Base-by-base conservation (phyloP, 169 alveolate species). In the Prorocentrum cordatum region DNA sequence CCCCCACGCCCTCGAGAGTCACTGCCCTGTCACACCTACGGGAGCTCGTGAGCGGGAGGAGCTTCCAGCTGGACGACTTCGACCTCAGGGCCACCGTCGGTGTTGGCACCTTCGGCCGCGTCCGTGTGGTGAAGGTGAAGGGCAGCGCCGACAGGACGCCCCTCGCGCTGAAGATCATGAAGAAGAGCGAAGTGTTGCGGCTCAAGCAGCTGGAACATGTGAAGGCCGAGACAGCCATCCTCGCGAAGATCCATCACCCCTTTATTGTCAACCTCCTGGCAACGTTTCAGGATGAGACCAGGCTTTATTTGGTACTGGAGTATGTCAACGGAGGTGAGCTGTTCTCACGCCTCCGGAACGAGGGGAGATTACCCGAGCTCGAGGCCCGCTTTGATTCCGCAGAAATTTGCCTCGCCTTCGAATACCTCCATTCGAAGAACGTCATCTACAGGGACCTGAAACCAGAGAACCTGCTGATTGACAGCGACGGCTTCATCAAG, bases 391-490 rank as follows among this genome's bases (percentile, higher is more conserved):
- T n/a, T n/a, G n/a, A n/a, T n/a, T n/a, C n/a, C n/a, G n/a, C n/a
- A n/a, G n/a, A n/a, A n/a, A n/a, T n/a, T n/a, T n/a, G n/a, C n/a
- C 2, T 39, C 29, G 39, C 26, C 22, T 67, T 67, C 31, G 32
- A 32, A 32, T 94, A 96, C 75, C 92, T 95, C 45, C 98, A 96
- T 87, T 92, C 92, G 72, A 84, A 94, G 90, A 95, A 94, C 77
- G 94, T 96, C 1, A 93, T 96, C 70, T 96, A 94, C 67, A 93
- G 98, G 80, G 98, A 96, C 87, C 86, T 96, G 66, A 96, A 96
- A 92, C 98, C 98, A 12, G 98, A 95, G 92, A 95, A 96, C 85
- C 94, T 95, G 29, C 96, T 96, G 2, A 68, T 96, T 14, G 97
- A 94, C 91, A 84, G 87, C 38, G 95, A 95, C 47, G 98, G 98